These are phyloP conservation scores for Camelina sativa DNA, from an alignment of 345 rosid species.

Conservation along the genomic window DNA sequence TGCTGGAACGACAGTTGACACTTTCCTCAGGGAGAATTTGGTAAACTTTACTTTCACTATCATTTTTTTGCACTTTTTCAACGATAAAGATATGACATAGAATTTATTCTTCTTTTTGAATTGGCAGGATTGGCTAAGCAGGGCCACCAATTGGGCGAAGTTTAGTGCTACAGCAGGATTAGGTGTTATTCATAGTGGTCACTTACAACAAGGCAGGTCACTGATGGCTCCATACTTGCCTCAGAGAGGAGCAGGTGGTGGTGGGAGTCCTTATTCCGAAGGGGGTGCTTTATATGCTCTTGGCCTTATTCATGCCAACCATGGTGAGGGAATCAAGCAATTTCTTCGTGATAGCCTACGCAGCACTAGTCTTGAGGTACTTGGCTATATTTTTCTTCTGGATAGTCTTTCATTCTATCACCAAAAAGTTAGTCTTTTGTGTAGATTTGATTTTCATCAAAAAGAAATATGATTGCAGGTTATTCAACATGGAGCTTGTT, in stretches of 20 bases:
- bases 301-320: conserved; percentile 97
- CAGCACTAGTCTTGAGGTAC: conserved; percentile 81
- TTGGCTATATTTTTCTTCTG: conserved; percentile 8
- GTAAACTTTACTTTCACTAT: conserved; percentile 46
- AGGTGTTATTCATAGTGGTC: conserved; percentile 98
- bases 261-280: conserved; percentile 94
- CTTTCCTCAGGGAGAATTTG: conserved; percentile 95
- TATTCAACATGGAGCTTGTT: conserved; percentile 97
- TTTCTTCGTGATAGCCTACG: conserved; percentile 90
- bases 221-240: conserved; percentile 95
- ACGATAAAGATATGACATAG: conserved; percentile 14
- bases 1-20: conserved; percentile 99
- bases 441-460: conserved; percentile 12
- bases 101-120: conserved; percentile 29
- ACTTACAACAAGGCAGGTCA: conserved; percentile 95
- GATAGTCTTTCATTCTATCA: neutral
- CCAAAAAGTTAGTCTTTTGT: neutral
- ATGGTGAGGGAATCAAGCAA: conserved; percentile 96
- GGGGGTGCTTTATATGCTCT: conserved; percentile 98
- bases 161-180: conserved; percentile 99
- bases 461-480: conserved; percentile 56
- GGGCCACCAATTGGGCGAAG: conserved; percentile 99
- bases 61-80: neutral
- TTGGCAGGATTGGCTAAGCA: conserved; percentile 94
- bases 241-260: conserved; percentile 87